Evolutionary conservation across 345 rosid species (phyloP).

Genomic region (Garcia nutans): DNA sequence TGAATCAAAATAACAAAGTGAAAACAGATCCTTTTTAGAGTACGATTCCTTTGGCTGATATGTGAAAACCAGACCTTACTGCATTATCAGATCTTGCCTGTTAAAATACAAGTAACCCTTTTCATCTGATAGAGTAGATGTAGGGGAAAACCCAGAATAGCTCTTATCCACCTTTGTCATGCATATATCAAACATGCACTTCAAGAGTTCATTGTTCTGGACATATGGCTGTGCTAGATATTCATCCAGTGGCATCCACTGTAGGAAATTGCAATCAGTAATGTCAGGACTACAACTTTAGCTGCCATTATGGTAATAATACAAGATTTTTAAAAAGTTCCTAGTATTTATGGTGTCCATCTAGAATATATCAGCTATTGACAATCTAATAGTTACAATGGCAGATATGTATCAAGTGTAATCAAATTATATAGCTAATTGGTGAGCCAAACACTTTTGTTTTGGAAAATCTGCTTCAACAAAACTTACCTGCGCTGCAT

Average conservation of each 20-base stretch:
- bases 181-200: slow-evolving; percentile 31
- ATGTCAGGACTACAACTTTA: slow-evolving; percentile 6
- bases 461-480: background rate
- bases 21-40: background rate
- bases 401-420: too few relatives aligned
- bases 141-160: slow-evolving; percentile 38
- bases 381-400: too few relatives aligned
- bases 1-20: background rate
- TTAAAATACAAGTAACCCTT: slow-evolving; percentile 13
- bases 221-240: slow-evolving; percentile 37
- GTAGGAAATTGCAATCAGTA: slow-evolving; percentile 23
- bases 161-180: slow-evolving; percentile 30
- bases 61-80: slow-evolving; percentile 1
- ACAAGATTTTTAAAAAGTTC: background rate
- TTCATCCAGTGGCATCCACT: slow-evolving; percentile 80
- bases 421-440: background rate
- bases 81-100: slow-evolving; percentile 5
- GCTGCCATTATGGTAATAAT: background rate
- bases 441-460: background rate
- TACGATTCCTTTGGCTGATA: background rate
- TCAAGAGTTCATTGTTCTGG: slow-evolving; percentile 27
- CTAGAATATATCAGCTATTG: background rate
- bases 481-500: slow-evolving; percentile 60
- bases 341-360: too few relatives aligned
- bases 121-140: background rate